These are phyloP conservation scores for Phytophthora vignae DNA, from an alignment of 352 stramenopile genomes.

Conservation along the genomic window DNA sequence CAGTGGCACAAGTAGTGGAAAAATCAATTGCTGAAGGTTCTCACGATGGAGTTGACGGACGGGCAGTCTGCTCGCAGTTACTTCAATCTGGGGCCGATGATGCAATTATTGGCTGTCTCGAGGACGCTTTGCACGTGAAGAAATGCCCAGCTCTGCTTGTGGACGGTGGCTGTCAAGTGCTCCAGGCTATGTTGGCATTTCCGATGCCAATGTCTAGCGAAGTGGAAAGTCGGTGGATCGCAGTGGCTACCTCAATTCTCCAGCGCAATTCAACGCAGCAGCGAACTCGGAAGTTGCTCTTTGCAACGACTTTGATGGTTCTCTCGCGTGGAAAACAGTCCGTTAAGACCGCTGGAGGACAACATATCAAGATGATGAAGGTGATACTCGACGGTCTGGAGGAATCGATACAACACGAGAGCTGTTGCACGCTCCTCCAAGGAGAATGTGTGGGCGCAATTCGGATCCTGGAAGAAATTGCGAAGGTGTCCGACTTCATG, in stretches of 20 bases:
- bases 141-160: conserved; percentile 14
- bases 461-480: conserved; percentile 29
- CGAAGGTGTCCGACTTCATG: conserved; percentile 15
- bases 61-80: conserved; percentile 19
- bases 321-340: conserved; percentile 18
- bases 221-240: conserved; percentile 31
- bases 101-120: conserved; percentile 31
- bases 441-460: conserved; percentile 23
- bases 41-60: conserved; percentile 7
- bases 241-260: conserved; percentile 25
- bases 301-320: conserved; percentile 22
- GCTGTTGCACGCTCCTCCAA: conserved; percentile 20
- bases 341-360: conserved; percentile 4
- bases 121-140: conserved; percentile 25
- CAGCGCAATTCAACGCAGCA: conserved; percentile 15
- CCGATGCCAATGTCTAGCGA: conserved; percentile 12
- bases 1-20: conserved; percentile 3
- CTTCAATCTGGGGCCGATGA: conserved; percentile 24
- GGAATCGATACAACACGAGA: conserved; percentile 24
- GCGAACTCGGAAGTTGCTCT: conserved; percentile 19
- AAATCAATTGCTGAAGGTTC: background rate
- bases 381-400: conserved; percentile 25
- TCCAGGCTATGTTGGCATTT: conserved; percentile 22
- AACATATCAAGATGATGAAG: conserved; percentile 34
- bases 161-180: conserved; percentile 25